Base-by-base conservation (phyloP, 352 stramenopile species). In the Saprolegnia parasitica region DNA sequence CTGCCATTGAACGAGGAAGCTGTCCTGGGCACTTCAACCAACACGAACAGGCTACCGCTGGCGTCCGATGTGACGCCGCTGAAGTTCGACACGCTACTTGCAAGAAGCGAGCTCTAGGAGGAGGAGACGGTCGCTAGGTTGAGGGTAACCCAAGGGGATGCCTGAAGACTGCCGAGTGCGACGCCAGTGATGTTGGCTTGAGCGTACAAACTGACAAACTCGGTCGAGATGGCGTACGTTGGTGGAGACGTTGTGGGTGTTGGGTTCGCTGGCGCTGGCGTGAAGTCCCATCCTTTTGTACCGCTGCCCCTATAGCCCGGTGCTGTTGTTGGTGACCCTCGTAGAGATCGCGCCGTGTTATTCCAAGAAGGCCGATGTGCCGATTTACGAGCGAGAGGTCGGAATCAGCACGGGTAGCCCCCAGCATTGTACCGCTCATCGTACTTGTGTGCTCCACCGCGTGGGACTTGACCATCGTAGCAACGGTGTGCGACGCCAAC, bases 21-120 rank as follows among this genome's bases (percentile, higher is more conserved):
- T n/a, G n/a, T n/a, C n/a, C n/a, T n/a, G n/a, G n/a, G n/a, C n/a
- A n/a, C n/a, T n/a, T n/a, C n/a, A n/a, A n/a, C n/a, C n/a, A n/a
- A 6, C 11, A 70, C 20, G 39, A 50, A 70, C 8, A 70, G 32
- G 26, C 37, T 70, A 20, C 63, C 63, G 10, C 42, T 52, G 21
- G 20, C 29, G 40, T 70, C 63, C 9, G 29, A n/a, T n/a, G 45
- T 29, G n/a, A 70, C 21, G 9, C 50, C n/a, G 4, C n/a, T 46
- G 29, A 61, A 21, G 20, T 21, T 1, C n/a, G 35, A 52, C 21
- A 20, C 23, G 18, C 13, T 26, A 9, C 3, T 40, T 20, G 1
- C 20, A 55, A 56, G 50, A 21, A 52, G 35, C 21, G 58, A 11
- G 49, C 45, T 42, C 16, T 56, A 8, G 1, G 35, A 13, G n/a